Base-by-base conservation (phyloP, 495 filamentous ascomycete genomes). In the Sordaria brevicollis region DNA sequence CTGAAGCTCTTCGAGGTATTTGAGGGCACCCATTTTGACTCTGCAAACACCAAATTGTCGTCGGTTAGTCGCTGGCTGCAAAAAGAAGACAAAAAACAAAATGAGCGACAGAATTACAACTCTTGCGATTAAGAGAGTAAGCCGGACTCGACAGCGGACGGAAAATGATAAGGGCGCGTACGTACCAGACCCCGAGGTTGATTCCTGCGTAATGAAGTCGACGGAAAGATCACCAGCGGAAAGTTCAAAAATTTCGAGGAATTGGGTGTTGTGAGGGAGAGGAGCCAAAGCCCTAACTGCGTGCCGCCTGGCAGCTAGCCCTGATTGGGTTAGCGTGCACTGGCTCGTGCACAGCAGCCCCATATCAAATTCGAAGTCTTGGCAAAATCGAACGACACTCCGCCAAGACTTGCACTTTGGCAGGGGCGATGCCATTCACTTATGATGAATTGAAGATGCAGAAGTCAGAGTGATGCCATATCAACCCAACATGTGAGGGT, bases 1-100 rank as follows among this genome's bases (percentile, higher is more conserved):
- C 81, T 96, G 92, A 82, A 99, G 90, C 89, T 99, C 95, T 88
- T 98, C 95, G 84, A 98, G 92, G 86, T 97, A 97, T 86, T 97
- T 97, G 83, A 95, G 90, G 85, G 92, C 92, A 86, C 92, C 92
- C 92, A 95, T 94, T 85, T 82, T 85, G 80, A 77, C 82, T 83
- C 71, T 79, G 41, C 33, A 31, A 43, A 67, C 13, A 36, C 25
- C 39, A 38, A 25, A 31, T 62, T 9, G 49, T 62, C 13, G 49
- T 62, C 49, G 49, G 49, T 62, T 33, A 62, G 49, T 62, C 49
- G 25, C 49, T 62, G 49, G 25, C 49, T 62, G 49, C 49, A 62
- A 62, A 13, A 57, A 31, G 5, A 36, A 36, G 7, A 62, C 21
- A 10, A 21, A 31, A 29, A 31, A 62, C 25, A 15, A 62, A 31